These are phyloP conservation scores for Yamadazyma atmosphaerica DNA, from an alignment of 1,139 yeast genomes.

Conservation along the genomic window DNA sequence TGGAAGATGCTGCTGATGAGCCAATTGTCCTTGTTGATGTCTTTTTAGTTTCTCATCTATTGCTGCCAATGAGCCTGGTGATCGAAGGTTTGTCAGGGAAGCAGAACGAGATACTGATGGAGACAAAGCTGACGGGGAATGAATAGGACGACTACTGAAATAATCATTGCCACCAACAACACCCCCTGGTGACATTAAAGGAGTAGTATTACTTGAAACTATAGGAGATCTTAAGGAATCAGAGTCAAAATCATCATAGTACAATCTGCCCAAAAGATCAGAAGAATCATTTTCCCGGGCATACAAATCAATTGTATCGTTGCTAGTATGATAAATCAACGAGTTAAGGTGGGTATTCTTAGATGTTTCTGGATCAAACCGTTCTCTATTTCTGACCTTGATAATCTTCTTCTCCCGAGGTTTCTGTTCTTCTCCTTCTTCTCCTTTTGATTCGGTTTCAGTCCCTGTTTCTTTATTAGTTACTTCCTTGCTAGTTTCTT, in stretches of 20 bases:
- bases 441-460: not conserved
- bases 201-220: conserved; percentile 20
- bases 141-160: conserved; percentile 11
- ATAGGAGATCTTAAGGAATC: conserved; percentile 28
- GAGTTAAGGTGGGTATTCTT: conserved; percentile 43
- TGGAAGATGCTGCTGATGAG: not conserved
- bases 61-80: conserved; percentile 7
- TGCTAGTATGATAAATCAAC: conserved; percentile 38
- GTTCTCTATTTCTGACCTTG: conserved; percentile 14
- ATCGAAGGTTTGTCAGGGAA: conserved; percentile 12
- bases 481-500: conserved; percentile 4
- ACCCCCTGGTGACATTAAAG: conserved; percentile 17
- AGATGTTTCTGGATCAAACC: conserved; percentile 33
- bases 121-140: conserved; percentile 4
- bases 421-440: conserved; percentile 8
- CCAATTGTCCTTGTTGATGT: conserved; percentile 1
- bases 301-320: conserved; percentile 44
- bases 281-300: conserved; percentile 39
- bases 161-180: conserved; percentile 12
- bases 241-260: conserved; percentile 47
- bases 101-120: conserved; percentile 6
- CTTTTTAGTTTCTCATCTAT: conserved; percentile 10
- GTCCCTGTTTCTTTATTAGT: conserved; percentile 1
- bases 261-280: conserved; percentile 44
- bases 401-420: conserved; percentile 14